A percentile compares a stretch with the other conserved stretches of the same genome.
These are phyloP conservation scores for Galerina marginata DNA, from an alignment of 768 basidiomycete genomes.

Conservation along the genomic window DNA sequence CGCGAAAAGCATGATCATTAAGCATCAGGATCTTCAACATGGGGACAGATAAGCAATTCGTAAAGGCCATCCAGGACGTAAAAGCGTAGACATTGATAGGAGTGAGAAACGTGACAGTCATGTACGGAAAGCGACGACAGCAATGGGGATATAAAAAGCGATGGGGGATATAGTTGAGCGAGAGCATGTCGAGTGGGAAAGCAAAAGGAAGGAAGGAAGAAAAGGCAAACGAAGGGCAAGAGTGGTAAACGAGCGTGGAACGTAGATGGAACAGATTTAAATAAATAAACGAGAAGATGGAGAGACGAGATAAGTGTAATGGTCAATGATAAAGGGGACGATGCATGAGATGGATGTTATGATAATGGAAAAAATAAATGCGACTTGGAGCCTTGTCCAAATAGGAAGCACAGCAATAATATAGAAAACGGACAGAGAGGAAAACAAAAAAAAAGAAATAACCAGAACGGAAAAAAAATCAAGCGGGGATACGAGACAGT, in stretches of 20 bases:
- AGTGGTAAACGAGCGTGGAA: slow-evolving; percentile 5
- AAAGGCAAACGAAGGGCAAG: slow-evolving; percentile 13
- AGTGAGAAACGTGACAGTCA: neutral
- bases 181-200: slow-evolving; percentile 17
- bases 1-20: neutral
- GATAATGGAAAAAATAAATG: slow-evolving; percentile 1
- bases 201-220: slow-evolving; percentile 8
- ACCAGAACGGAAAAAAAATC: slow-evolving; percentile 11
- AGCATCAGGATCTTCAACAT: no score
- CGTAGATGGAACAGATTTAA: slow-evolving; percentile 2
- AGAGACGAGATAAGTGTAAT: slow-evolving; percentile 4
- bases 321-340: neutral
- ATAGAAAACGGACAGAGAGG: neutral
- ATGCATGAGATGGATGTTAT: neutral
- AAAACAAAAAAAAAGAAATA: slow-evolving; percentile 4
- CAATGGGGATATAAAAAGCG: slow-evolving; percentile 15
- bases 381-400: neutral
- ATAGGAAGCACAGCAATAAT: neutral
- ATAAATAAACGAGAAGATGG: slow-evolving; percentile 1
- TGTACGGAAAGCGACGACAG: slow-evolving; percentile 17
- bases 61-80: slow-evolving; percentile 9
- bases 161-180: slow-evolving; percentile 7
- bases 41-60: neutral
- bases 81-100: slow-evolving; percentile 9
- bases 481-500: slow-evolving; percentile 45